A percentile compares a stretch with the other conserved stretches of the same genome.
Conservation (phyloP, 768 basidiomycete genomes). For the Gelatoporia subvermispora region DNA sequence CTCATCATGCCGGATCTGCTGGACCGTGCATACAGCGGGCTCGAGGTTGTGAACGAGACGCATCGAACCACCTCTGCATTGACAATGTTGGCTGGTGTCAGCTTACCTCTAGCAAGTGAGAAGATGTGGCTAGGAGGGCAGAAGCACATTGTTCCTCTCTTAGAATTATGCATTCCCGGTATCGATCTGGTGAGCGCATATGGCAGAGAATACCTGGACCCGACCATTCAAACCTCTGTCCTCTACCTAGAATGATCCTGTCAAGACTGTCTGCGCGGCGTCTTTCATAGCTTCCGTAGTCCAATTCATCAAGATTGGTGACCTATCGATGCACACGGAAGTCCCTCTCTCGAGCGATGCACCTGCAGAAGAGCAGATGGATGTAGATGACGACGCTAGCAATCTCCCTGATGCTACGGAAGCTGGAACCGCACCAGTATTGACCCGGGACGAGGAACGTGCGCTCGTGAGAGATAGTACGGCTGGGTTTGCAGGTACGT, state of each 20-base stretch:
- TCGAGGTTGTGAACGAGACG: constrained; percentile 94
- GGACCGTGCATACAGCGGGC: constrained; percentile 84
- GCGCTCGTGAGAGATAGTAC: constrained; percentile 73
- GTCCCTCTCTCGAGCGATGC: constrained; percentile 49
- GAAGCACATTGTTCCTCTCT: constrained; percentile 80
- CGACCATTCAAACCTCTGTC: background rate
- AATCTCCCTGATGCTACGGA: constrained; percentile 52
- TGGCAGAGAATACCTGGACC: background rate
- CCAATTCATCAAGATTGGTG: constrained; percentile 74
- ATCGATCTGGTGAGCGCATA: constrained; percentile 68
- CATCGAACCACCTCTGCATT: constrained; percentile 90
- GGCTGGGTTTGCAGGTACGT: constrained; percentile 67
- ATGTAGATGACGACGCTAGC: constrained; percentile 45
- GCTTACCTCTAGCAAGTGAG: constrained; percentile 73
- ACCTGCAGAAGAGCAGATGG: constrained; percentile 51
- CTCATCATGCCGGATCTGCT: constrained; percentile 88
- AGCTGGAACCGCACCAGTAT: constrained; percentile 30
- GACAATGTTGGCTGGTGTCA: constrained; percentile 73
- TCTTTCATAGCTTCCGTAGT: constrained; percentile 72
- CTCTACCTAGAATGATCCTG: constrained; percentile 64
- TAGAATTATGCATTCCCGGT: constrained; percentile 87
- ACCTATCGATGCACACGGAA: constrained; percentile 60
- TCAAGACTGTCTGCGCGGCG: constrained; percentile 74
- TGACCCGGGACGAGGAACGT: constrained; percentile 66
- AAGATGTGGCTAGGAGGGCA: constrained; percentile 81